phyloP scores from a whole-genome alignment of 495 filamentous ascomycete species.

The Xylaria telfairii region DNA sequence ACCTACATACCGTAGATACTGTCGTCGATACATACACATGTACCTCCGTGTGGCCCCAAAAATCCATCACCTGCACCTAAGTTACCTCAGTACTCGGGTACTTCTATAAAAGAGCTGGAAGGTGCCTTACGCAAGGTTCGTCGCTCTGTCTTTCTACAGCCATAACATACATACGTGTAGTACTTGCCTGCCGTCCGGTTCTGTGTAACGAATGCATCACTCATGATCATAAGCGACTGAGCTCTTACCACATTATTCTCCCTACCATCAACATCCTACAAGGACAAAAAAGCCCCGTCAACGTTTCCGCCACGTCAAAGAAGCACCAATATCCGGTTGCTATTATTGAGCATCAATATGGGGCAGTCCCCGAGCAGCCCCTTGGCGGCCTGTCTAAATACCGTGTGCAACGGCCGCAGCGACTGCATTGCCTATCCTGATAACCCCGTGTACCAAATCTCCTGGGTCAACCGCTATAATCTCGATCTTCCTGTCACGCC shows the following conservation, averaged over 20 bases:
- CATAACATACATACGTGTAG: not conserved
- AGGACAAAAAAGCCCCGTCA: slow-evolving; percentile 7
- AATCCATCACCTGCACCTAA: too few species aligned
- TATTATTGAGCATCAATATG: slow-evolving; percentile 33
- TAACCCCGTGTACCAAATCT: slow-evolving; percentile 45
- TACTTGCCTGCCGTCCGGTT: too few species aligned
- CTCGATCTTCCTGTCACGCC: slow-evolving; percentile 66
- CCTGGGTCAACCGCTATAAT: slow-evolving; percentile 65
- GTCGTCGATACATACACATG: too few species aligned
- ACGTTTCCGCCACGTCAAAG: not conserved
- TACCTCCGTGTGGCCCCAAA: not conserved
- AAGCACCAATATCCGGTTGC: slow-evolving; percentile 27
- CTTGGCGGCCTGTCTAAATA: slow-evolving; percentile 47
- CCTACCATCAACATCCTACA: slow-evolving; percentile 18
- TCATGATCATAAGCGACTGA: not conserved
- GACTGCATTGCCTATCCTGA: slow-evolving; percentile 50
- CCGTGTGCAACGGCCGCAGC: slow-evolving; percentile 47
- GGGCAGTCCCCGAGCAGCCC: slow-evolving; percentile 37
- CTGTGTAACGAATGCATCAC: not conserved
- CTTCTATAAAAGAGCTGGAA: not conserved
- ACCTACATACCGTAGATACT: not conserved
- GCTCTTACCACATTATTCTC: slow-evolving; percentile 2
- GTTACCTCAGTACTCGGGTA: not conserved
- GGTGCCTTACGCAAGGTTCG: not conserved
- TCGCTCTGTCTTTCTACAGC: not conserved